Evolutionary conservation across 2,329 filamentous ascomycete species (phyloP).

Genomic region (Zalaria sp.): DNA sequence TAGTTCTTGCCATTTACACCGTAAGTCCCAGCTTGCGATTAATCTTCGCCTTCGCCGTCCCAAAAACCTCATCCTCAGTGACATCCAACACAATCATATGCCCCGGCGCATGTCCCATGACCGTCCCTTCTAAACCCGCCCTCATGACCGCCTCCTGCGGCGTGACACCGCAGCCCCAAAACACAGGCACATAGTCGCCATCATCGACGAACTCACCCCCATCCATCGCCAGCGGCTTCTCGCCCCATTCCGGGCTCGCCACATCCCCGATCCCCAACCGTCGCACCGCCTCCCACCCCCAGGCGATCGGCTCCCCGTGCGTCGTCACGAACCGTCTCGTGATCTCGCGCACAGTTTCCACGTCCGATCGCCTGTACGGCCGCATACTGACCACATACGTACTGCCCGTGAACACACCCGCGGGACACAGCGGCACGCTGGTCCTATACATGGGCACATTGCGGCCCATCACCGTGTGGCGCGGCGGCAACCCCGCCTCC

Average conservation of each 20-base stretch:
- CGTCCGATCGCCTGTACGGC: conserved; percentile 35
- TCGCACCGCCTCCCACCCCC: conserved; percentile 45
- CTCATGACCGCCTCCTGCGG: conserved; percentile 50
- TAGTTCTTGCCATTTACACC: too few species aligned
- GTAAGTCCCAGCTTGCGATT: too few species aligned
- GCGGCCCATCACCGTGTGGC: conserved; percentile 33
- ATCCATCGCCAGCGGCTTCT: conserved; percentile 24
- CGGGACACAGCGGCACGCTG: conserved; percentile 38
- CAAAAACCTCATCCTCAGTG: conserved; percentile 24
- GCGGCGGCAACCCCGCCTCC: conserved; percentile 35
- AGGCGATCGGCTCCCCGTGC: conserved; percentile 51
- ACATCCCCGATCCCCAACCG: conserved; percentile 42
- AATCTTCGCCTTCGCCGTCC: too few species aligned
- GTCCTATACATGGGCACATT: conserved; percentile 52
- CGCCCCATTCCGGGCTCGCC: conserved; percentile 42
- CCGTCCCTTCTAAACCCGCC: conserved; percentile 37
- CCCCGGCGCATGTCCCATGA: conserved; percentile 49
- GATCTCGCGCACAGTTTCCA: conserved; percentile 40
- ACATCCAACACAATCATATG: conserved; percentile 48
- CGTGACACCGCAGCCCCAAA: conserved; percentile 54
- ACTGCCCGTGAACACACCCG: conserved; percentile 41
- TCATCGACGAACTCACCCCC: conserved; percentile 15
- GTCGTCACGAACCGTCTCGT: conserved; percentile 41
- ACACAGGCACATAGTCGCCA: conserved; percentile 38
- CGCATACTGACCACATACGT: conserved; percentile 52